These are phyloP conservation scores for Gnaphalium uliginosum DNA, from an alignment of 129 eudicot genomes.

Conservation along the genomic window DNA sequence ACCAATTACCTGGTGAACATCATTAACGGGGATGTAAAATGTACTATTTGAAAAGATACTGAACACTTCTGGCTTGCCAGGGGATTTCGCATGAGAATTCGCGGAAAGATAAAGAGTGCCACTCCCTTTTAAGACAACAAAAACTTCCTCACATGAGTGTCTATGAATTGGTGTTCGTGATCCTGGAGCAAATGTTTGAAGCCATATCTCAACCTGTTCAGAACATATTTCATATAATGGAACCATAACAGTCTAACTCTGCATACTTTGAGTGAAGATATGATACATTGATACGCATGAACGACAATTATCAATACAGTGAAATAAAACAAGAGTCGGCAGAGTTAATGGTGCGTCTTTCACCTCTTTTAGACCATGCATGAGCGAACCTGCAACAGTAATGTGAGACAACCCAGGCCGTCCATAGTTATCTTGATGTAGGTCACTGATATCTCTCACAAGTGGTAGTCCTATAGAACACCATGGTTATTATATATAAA, in stretches of 20 bases:
- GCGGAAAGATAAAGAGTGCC: conserved; percentile 77
- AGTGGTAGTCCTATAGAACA: conserved; percentile 54
- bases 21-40: conserved; percentile 77
- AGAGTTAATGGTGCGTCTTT: conserved; percentile 5
- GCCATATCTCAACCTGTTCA: conserved; percentile 81
- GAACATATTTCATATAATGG: neutral
- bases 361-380: conserved; percentile 83
- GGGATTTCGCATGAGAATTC: conserved; percentile 57
- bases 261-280: neutral
- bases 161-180: conserved; percentile 81
- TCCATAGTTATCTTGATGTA: conserved; percentile 65
- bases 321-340: neutral
- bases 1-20: conserved; percentile 80
- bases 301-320: neutral
- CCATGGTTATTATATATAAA: neutral
- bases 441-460: conserved; percentile 65
- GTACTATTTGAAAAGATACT: conserved; percentile 71
- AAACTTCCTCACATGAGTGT: conserved; percentile 92
- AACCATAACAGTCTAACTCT: neutral
- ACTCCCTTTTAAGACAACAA: conserved; percentile 80
- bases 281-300: neutral
- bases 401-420: conserved; percentile 74
- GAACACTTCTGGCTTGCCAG: conserved; percentile 72
- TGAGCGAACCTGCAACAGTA: conserved; percentile 67
- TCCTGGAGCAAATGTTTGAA: conserved; percentile 84